Percentiles rank a stretch among this genome's conserved stretches.
Conservation (phyloP, 176 grass and related monocot species). For the Panicum miliaceum region DNA sequence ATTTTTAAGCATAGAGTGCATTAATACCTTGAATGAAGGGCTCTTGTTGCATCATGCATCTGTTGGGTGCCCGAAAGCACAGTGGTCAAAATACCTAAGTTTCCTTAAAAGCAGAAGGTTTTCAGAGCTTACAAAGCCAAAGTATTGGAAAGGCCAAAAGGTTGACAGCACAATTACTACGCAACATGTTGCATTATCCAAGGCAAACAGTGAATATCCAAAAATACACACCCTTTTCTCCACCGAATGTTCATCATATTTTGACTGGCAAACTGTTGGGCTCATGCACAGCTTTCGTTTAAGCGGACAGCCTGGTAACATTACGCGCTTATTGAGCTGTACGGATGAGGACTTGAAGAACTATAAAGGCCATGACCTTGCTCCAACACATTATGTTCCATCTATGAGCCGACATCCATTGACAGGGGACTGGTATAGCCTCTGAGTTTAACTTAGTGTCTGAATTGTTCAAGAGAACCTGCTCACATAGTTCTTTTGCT, state of each 20-base stretch:
- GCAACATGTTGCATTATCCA: slow-evolving; percentile 43
- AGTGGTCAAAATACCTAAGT: slow-evolving; percentile 94
- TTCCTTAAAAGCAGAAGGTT: slow-evolving; percentile 94
- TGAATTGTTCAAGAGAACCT: slow-evolving; percentile 28
- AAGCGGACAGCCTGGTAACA: slow-evolving; percentile 92
- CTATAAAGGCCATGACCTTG: slow-evolving; percentile 87
- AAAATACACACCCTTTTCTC: slow-evolving; percentile 99
- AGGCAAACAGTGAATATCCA: slow-evolving; percentile 46
- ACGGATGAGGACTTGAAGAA: slow-evolving; percentile 76
- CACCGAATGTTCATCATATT: slow-evolving; percentile 94
- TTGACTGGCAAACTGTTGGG: slow-evolving; percentile 99
- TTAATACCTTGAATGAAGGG: slow-evolving; percentile 97
- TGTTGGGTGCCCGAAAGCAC: slow-evolving; percentile 75
- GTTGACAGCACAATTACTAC: slow-evolving; percentile 37
- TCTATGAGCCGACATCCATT: slow-evolving; percentile 91
- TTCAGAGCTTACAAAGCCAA: slow-evolving; percentile 84
- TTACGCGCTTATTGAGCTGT: slow-evolving; percentile 92
- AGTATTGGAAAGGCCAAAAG: slow-evolving; percentile 56
- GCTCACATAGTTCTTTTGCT: slow-evolving; percentile 33
- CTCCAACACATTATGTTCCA: slow-evolving; percentile 95
- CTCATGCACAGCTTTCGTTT: slow-evolving; percentile 84
- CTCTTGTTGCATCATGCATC: slow-evolving; percentile 83
- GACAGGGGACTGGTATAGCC: slow-evolving; percentile 89
- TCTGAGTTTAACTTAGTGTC: slow-evolving; percentile 26
- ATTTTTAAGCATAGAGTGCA: slow-evolving; percentile 91